Evolutionary conservation across 495 filamentous ascomycete genomes (phyloP), one percentile per base, ranked within the genome.

Genomic region (Penicillium verhagenii): DNA sequence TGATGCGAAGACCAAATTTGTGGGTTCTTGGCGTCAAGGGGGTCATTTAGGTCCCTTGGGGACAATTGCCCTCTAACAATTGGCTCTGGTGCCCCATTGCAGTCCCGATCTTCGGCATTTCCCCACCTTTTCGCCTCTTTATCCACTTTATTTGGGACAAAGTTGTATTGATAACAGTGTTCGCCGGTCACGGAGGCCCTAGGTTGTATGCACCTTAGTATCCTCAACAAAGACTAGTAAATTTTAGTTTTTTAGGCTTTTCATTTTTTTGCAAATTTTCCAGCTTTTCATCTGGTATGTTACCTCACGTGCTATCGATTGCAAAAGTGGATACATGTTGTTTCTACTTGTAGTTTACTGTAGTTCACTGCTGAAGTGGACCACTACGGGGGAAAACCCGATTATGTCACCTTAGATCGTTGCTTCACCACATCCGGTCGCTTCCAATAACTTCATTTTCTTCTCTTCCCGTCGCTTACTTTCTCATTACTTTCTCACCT

Each of bases 321-420:
- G 3, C 7, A 31, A n/a, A 31, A 11, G 28, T 11, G 28, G 28
- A 31, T n/a, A n/a, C n/a, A n/a, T n/a, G 28, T 31, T 33, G 14
- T 33, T 14, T 35, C 33, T n/a, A n/a, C n/a, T 14, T 35, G 11
- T 35, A n/a, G 33, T 35, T 35, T 35, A n/a, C 33, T 14, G 3
- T 16, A 13, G n/a, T 19, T 19, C 20, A 43, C 19, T 43, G 14
- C 33, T 21, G 18, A 42, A 21, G 42, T 24, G 42, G 42, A 45
- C 20, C 42, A 35, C 33, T 31, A 31, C 42, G 42, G 42, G 42
- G 42, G 14, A 39, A 38, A 42, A 21, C 6, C 37, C 20, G 52
- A 60, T 60, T 60, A 60, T 60, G 57, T 60, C 57, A 60, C 52
- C 52, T 35, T 26, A 4, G n/a, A 26, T 25, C 14, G 42, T 20